Percentiles rank a stretch among this genome's conserved stretches.
Conservation (phyloP, 1,284 basidiomycete species). For the Kwoniella shivajii region DNA sequence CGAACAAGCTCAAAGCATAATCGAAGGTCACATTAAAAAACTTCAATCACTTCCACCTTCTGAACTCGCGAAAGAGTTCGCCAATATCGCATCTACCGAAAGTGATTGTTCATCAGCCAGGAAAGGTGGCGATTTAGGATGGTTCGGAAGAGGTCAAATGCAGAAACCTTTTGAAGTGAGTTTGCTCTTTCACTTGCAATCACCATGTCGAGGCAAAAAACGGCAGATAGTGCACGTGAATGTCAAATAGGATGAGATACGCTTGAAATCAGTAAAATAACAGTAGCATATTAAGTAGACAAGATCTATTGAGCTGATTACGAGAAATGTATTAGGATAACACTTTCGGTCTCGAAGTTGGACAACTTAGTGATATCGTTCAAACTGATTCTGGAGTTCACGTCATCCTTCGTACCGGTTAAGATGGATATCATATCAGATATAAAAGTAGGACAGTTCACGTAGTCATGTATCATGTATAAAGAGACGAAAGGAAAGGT, state of each 20-base stretch:
- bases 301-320: background rate
- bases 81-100: conserved; percentile 69
- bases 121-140: conserved; percentile 80
- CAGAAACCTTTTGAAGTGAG: conserved; percentile 87
- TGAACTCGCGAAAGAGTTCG: conserved; percentile 66
- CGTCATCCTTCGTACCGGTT: conserved; percentile 86
- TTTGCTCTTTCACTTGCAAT: conserved; percentile 3
- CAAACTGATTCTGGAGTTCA: conserved; percentile 96
- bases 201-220: no score
- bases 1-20: conserved; percentile 79
- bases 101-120: conserved; percentile 87
- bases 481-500: no score
- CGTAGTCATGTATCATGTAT: no score
- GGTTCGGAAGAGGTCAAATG: conserved; percentile 88
- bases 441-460: background rate
- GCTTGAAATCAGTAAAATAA: no score
- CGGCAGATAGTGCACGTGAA: no score
- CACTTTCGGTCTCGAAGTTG: conserved; percentile 76
- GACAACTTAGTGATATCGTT: conserved; percentile 81
- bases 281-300: no score
- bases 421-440: conserved; percentile 9
- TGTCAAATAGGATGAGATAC: no score
- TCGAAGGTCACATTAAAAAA: conserved; percentile 61
- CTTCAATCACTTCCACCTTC: conserved; percentile 50
- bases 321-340: conserved; percentile 61